These are phyloP conservation scores for Blastobotrys petasosporus DNA, from an alignment of 1,139 yeast species.

Conservation along the genomic window DNA sequence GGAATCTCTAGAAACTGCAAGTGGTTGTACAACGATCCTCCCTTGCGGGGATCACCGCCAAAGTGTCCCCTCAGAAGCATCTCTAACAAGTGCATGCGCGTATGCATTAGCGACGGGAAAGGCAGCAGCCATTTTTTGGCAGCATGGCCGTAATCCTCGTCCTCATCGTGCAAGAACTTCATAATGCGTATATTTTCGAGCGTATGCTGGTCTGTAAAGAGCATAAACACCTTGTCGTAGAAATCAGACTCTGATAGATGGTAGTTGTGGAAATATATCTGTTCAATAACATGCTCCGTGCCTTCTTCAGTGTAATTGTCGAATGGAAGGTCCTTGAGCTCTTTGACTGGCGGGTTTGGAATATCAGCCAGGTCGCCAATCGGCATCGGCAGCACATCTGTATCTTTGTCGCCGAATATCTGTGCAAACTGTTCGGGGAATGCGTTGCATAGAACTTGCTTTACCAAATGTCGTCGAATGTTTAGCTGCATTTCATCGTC, in stretches of 20 bases:
- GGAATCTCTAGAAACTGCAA: conserved; percentile 6
- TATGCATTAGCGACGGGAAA: conserved; percentile 10
- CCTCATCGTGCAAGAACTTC: conserved; percentile 7
- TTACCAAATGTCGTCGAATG: conserved; percentile 6
- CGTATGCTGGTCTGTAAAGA: conserved; percentile 9
- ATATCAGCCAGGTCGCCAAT: not conserved
- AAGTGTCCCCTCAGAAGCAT: conserved; percentile 10
- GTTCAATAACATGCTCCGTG: conserved; percentile 9
- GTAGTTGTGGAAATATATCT: conserved; percentile 6
- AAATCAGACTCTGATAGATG: conserved; percentile 2
- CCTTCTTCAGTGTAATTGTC: conserved; percentile 11
- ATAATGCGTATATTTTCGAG: conserved; percentile 7
- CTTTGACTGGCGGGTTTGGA: not conserved
- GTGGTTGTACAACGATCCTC: conserved; percentile 11
- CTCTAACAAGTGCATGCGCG: conserved; percentile 11
- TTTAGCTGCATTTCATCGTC: conserved; percentile 8
- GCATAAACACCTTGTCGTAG: conserved; percentile 9
- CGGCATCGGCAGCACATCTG: conserved; percentile 8
- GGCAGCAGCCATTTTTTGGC: conserved; percentile 10
- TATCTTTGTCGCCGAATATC: not conserved
- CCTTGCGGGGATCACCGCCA: conserved; percentile 9
- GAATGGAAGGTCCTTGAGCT: conserved; percentile 8
- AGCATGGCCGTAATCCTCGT: conserved; percentile 4
- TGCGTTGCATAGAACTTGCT: conserved; percentile 1
- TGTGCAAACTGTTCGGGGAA: conserved; percentile 3